Base-by-base conservation (phyloP, 345 rosid genomes). In the Gossypium sturtianum region DNA sequence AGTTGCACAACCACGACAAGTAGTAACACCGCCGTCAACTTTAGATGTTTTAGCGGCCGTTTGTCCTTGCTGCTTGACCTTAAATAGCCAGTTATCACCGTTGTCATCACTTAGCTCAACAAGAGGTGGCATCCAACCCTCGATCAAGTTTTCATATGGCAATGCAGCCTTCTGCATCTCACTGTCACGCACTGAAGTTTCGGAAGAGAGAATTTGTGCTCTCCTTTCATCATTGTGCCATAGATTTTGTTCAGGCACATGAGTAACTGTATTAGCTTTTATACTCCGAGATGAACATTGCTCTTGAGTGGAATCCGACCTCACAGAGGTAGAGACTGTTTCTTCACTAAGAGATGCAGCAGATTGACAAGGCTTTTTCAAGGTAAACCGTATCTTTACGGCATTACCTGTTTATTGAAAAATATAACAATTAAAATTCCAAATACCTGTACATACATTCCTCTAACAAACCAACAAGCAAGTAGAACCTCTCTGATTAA, bases 31-130 rank as follows among this genome's bases (percentile, higher is more conserved):
- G 8, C 41, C 58, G 20, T 51, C 71, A 0, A 62, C 66, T 77
- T 65, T 69, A 11, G 15, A 3, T 38, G 52, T 80, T 77, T 73
- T 79, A 6, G 41, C 0, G 2, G 3, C 34, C 17, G 1, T 27
- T 65, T 15, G 67, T 9, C 53, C 19, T 23, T 38, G 76, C 7
- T 15, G 48, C 57, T 74, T 83, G 0, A 75, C 19, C 15, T 69
- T 74, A 38, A 82, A 84, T 25, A 92, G 89, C 97, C 98, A 94
- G 0, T 81, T 87, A 7, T 80, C 72, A 68, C 81, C 90, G 22
- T 72, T 84, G 16, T 38, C 51, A 23, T 44, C 49, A 34, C 0
- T 38, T 9, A 63, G 48, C 45, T 9, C 72, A 47, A 79, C 34
- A 67, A 9, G 87, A 1, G 78, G 70, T 0, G 85, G 82, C 74